Conservation (phyloP, 768 basidiomycete species). For the Melanogaster broomeanus region DNA sequence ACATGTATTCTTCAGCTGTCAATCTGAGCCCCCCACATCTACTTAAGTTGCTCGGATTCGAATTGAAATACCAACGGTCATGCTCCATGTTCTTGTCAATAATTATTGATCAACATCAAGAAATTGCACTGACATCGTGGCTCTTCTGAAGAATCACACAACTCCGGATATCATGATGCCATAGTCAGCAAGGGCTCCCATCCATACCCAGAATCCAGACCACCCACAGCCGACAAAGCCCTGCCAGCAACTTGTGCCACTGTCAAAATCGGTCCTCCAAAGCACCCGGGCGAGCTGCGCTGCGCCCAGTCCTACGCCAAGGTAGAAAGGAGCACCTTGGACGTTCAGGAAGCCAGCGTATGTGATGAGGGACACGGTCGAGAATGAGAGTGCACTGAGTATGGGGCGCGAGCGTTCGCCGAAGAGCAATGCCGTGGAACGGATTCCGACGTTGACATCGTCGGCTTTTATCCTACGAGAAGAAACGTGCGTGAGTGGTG, state of each 20-base stretch:
- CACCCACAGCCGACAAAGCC: slow-evolving; percentile 89
- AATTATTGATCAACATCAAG: too few species aligned
- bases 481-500: background rate
- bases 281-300: slow-evolving; percentile 80
- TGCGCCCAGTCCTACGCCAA: slow-evolving; percentile 72
- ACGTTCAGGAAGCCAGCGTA: slow-evolving; percentile 80
- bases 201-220: slow-evolving; percentile 87
- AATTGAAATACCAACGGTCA: too few species aligned
- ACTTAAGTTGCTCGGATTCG: too few species aligned
- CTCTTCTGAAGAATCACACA: background rate
- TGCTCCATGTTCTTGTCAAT: too few species aligned
- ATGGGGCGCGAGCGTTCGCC: slow-evolving; percentile 74
- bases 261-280: slow-evolving; percentile 72
- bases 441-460: slow-evolving; percentile 85
- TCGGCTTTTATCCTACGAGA: slow-evolving; percentile 83
- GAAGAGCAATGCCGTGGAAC: slow-evolving; percentile 93
- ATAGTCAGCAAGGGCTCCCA: slow-evolving; percentile 78
- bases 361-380: slow-evolving; percentile 72
- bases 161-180: slow-evolving; percentile 19
- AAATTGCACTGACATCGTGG: too few species aligned
- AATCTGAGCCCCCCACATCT: too few species aligned
- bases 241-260: slow-evolving; percentile 81
- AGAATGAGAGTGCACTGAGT: slow-evolving; percentile 69
- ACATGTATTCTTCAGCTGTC: too few species aligned
- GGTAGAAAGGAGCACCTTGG: slow-evolving; percentile 77